Evolutionary conservation across 108 stramenopile genomes (phyloP).

Genomic region (Skeletonema potamos): DNA sequence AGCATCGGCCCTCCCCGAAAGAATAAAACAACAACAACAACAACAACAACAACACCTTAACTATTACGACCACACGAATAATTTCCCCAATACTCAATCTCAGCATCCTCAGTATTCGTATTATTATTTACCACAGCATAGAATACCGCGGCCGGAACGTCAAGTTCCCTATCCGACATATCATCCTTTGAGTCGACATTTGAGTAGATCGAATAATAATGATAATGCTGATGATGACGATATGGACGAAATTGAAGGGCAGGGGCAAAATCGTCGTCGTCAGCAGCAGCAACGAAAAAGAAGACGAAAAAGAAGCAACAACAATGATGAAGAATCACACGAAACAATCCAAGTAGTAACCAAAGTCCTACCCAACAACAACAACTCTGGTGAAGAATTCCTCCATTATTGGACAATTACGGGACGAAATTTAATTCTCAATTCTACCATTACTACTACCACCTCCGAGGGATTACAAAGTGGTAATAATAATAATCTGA

Average conservation of each 20-base stretch:
- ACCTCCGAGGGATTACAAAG: no score
- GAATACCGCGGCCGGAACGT: constrained; percentile 10
- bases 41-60: not conserved
- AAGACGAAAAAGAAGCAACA: not conserved
- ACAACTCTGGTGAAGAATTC: not conserved
- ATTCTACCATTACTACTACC: not conserved
- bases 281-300: not conserved
- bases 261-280: not conserved
- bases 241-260: constrained; percentile 11
- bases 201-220: not conserved
- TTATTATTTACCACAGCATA: constrained; percentile 18
- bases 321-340: not conserved
- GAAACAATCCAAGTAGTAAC: constrained; percentile 5
- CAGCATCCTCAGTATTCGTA: not conserved
- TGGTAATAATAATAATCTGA: no score
- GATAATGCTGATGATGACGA: not conserved
- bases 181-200: constrained; percentile 34
- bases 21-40: not conserved
- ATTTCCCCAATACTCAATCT: not conserved
- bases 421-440: constrained; percentile 41
- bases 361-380: not conserved
- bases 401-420: constrained; percentile 37
- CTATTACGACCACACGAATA: no score
- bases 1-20: not conserved
- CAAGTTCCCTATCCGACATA: constrained; percentile 23